Conservation (phyloP, 2,329 filamentous ascomycete species). For the Metarhizium humberi region DNA sequence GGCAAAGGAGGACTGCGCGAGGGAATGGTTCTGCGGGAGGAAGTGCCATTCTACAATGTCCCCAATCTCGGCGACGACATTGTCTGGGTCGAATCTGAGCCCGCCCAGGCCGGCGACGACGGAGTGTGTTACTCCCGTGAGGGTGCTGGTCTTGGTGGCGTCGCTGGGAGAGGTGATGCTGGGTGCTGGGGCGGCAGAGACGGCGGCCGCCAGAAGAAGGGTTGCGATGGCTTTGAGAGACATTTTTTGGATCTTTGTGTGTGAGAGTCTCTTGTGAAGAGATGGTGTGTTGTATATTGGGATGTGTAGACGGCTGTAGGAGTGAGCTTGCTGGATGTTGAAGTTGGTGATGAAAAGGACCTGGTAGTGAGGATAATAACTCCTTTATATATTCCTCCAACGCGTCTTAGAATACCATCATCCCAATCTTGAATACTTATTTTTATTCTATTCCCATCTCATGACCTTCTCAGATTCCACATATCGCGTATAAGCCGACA, state of each 20-base stretch:
- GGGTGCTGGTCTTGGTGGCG: conserved; percentile 22
- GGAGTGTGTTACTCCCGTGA: conserved; percentile 33
- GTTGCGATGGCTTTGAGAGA: background rate
- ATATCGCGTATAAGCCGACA: no score
- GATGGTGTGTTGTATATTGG: background rate
- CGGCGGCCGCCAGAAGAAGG: conserved; percentile 13
- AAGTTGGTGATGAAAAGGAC: no score
- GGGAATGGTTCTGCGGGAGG: conserved; percentile 40
- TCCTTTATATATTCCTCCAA: no score
- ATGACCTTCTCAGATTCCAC: no score
- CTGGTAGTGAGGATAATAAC: no score
- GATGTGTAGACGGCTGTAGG: background rate
- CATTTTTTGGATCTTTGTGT: background rate
- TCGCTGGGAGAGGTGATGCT: conserved; percentile 18
- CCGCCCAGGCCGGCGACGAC: conserved; percentile 35
- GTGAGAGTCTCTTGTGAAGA: background rate
- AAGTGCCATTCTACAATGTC: conserved; percentile 47
- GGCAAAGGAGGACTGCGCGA: conserved; percentile 33
- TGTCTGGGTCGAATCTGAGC: conserved; percentile 40
- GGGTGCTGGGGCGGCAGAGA: conserved; percentile 18
- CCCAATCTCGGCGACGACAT: conserved; percentile 36
- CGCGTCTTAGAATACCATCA: no score
- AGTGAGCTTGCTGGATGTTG: no score
- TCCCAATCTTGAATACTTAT: no score
- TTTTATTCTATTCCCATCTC: no score